phyloP scores from a whole-genome alignment of 495 filamentous ascomycete species.

The Penicillium maclennaniae region DNA sequence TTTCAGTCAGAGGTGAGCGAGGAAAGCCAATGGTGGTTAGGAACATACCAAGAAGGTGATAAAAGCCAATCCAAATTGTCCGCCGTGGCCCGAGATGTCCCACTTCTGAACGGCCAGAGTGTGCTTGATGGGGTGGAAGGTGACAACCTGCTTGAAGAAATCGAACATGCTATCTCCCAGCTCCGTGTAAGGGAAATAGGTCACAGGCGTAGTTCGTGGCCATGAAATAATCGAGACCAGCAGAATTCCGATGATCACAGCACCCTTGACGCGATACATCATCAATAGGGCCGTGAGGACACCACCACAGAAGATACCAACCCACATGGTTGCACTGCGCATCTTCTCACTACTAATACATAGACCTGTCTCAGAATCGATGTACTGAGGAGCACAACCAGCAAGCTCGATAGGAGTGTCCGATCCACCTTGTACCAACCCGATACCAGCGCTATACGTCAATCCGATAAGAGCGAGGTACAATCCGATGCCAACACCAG shows the following conservation, averaged over 20 bases:
- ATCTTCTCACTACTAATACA: constrained; percentile 59
- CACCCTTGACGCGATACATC: constrained; percentile 80
- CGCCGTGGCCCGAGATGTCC: constrained; percentile 58
- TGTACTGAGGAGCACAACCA: constrained; percentile 50
- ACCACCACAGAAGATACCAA: constrained; percentile 80
- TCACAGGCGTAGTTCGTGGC: constrained; percentile 68
- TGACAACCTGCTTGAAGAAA: constrained; percentile 80
- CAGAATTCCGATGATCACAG: constrained; percentile 74
- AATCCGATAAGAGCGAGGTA: constrained; percentile 78
- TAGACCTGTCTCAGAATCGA: constrained; percentile 37
- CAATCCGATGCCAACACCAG: constrained; percentile 74
- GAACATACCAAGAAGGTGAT: constrained; percentile 59
- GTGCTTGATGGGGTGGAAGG: constrained; percentile 68
- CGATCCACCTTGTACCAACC: constrained; percentile 57
- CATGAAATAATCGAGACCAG: constrained; percentile 82
- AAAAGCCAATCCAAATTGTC: constrained; percentile 71
- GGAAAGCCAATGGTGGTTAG: too few species aligned
- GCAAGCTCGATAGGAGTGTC: constrained; percentile 64
- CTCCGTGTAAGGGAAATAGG: constrained; percentile 69
- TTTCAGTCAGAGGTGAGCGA: not conserved
- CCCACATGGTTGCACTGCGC: constrained; percentile 74
- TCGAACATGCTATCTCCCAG: constrained; percentile 65
- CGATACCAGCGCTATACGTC: constrained; percentile 75
- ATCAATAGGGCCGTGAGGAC: constrained; percentile 70
- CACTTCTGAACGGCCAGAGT: constrained; percentile 65